Base-by-base conservation (phyloP, 73 alveolate genomes). In the Tetrahymena elliotti region DNA sequence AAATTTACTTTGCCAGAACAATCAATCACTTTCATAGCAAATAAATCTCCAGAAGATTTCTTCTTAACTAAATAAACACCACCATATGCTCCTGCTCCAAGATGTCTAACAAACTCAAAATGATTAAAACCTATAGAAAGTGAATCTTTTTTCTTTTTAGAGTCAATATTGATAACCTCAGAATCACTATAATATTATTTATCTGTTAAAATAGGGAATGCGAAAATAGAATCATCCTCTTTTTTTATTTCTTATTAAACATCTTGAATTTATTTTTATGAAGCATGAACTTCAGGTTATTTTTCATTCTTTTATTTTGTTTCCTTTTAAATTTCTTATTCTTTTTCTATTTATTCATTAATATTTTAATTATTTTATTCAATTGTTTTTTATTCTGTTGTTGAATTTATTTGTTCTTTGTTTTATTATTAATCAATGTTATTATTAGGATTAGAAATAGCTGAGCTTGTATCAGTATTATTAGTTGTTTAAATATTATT, bases 11-110 rank as follows among this genome's bases (percentile, higher is more conserved):
- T 68, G 16, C 88, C 88, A 2, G 96, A 88, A 84, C 96, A 94
- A 94, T 94, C 96, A 27, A 94, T 94, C 31, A 94, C 93, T 40
- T 98, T 98, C 98, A 98, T 98, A 1, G 99, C 99, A 94, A 93
- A 98, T 16, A 95, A 88, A 93, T 98, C 97, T 13, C 95, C 95
- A 1, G 95, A 93, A 37, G 97, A 97, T 84, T 95, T 95, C 93
- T 97, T 96, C 88, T 95, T 88, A 15, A 96, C 99, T 20, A 98
- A 93, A 94, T 96, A 96, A 10, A 98, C 99, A 93, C 98, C 98
- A 20, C 99, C 99, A 94, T 98, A 98, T 10, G 99, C 96, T 11
- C 99, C 99, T 94, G 98, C 41, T 2, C 99, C 99, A 33, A 98
- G 96, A 12, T 98, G 98, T 97, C 98, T 97, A n/a, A 97, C 83